Evolutionary conservation across 2,329 filamentous ascomycete genomes (phyloP), one percentile per base, ranked within the genome.

Genomic region (Penicillium sp.): DNA sequence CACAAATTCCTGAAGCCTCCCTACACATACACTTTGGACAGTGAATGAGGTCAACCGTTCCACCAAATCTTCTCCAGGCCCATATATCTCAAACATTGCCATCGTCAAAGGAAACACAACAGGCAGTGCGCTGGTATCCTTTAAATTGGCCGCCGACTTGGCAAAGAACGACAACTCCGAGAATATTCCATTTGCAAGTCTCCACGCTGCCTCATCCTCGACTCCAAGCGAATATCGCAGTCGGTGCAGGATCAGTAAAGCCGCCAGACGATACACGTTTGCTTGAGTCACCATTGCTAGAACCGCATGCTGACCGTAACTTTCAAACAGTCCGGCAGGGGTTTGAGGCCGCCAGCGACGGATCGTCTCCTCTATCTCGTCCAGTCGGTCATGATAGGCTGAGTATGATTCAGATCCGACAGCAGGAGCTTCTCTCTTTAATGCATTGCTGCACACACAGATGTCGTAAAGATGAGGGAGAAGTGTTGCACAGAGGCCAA

Each of bases 401-500:
- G 55, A 45, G 11, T 52, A 29, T 9, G 48, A 42, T 26, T 57
- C 53, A 4, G 57, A 58, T 7, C 44, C 55, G 1, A 50, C n/a
- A 20, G 55, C 52, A 18, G 50, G 38, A 8, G 49, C 22, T 13
- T 52, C 48, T 29, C 45, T 60, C 35, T 65, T 65, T 32, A 61
- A 38, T 4, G 44, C 7, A 56, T 66, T 53, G 42, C 66, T 67
- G 43, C 55, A 61, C 43, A 64, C 63, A 49, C 68, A 70, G 8
- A 72, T 59, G 38, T 72, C 69, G 49, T 72, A 69, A 2, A 73
- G 50, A n/a, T 70, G 56, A 24, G 70, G 68, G 4, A 73, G 53
- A 9, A 73, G 60, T 2, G 69, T 64, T 2, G 63, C 60, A 37
- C 63, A 68, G 8, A 73, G 44, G 18, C 71, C 71, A 7, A 62